phyloP scores from a whole-genome alignment of 805 yeast species.

The Lipomyces sp. region DNA sequence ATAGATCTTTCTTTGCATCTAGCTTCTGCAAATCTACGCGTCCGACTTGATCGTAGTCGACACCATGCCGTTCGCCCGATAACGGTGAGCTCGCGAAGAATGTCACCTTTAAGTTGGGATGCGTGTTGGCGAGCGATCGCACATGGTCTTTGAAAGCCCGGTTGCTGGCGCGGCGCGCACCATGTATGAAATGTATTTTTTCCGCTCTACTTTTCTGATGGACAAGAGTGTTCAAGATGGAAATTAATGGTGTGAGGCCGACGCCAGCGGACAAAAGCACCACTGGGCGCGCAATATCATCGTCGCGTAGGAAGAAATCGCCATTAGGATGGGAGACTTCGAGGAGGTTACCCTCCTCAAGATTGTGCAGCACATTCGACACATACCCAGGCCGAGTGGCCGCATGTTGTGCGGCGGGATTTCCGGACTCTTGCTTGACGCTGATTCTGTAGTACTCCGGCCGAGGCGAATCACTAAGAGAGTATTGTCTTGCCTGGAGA shows the following conservation, averaged over 20 bases:
- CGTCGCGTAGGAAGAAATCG: not conserved
- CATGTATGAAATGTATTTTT: too few species aligned
- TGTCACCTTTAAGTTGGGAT: not conserved
- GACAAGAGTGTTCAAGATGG: constrained; percentile 3
- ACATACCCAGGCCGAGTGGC: constrained; percentile 5
- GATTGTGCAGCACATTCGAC: constrained; percentile 13
- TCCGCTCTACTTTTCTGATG: too few species aligned
- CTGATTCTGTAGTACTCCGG: constrained; percentile 9
- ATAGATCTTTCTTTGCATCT: not conserved
- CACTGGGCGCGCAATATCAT: not conserved
- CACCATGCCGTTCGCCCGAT: not conserved
- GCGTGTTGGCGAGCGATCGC: not conserved
- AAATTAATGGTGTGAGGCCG: constrained; percentile 18
- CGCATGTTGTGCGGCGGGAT: not conserved
- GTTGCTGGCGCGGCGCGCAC: too few species aligned
- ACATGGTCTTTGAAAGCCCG: too few species aligned
- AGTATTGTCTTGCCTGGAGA: constrained; percentile 8
- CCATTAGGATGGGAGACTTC: constrained; percentile 2
- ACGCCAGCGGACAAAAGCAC: constrained; percentile 16
- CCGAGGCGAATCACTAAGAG: constrained; percentile 12
- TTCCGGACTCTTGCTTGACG: constrained; percentile 3
- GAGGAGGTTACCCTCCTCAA: constrained; percentile 12
- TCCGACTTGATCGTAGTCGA: not conserved
- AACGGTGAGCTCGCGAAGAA: not conserved
- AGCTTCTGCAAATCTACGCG: not conserved